phyloP scores from a whole-genome alignment of 768 basidiomycete species.

The Mrakia hoshinonis region DNA sequence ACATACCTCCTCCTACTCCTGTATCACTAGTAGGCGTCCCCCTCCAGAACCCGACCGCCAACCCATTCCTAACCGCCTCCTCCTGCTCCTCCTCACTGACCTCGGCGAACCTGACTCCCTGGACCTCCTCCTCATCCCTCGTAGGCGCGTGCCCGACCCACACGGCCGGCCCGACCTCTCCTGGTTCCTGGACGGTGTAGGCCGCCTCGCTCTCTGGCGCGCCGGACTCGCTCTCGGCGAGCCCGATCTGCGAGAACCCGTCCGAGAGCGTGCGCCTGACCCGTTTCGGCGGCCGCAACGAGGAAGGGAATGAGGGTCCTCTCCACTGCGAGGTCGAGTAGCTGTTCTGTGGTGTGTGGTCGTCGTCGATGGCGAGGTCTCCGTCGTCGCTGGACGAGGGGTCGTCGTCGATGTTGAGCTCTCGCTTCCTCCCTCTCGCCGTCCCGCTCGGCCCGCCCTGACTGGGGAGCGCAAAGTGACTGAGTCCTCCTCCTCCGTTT shows the following conservation, averaged over 20 bases:
- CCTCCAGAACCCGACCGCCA: conserved; percentile 6
- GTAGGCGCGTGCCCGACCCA: not conserved
- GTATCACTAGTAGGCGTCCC: not conserved
- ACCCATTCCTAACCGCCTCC: not conserved
- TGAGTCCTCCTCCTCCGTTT: not conserved
- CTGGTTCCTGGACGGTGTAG: not conserved
- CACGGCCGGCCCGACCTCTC: not conserved
- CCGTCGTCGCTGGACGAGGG: too few relatives aligned
- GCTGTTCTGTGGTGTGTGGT: not conserved
- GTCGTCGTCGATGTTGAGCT: too few relatives aligned
- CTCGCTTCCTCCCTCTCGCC: too few relatives aligned
- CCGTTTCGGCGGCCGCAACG: not conserved
- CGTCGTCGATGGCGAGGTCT: too few relatives aligned
- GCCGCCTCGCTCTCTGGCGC: not conserved
- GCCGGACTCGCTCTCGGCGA: not conserved
- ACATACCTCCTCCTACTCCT: not conserved
- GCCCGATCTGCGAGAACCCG: not conserved
- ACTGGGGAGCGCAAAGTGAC: not conserved
- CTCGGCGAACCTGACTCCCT: not conserved
- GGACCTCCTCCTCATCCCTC: not conserved
- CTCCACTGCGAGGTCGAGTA: not conserved
- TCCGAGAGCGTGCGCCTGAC: not conserved
- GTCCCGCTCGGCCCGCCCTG: not conserved
- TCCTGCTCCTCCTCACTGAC: conserved; percentile 2
- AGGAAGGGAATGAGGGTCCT: not conserved